phyloP scores from a whole-genome alignment of 2,329 filamentous ascomycete genomes.

The Epichloe sylvatica region DNA sequence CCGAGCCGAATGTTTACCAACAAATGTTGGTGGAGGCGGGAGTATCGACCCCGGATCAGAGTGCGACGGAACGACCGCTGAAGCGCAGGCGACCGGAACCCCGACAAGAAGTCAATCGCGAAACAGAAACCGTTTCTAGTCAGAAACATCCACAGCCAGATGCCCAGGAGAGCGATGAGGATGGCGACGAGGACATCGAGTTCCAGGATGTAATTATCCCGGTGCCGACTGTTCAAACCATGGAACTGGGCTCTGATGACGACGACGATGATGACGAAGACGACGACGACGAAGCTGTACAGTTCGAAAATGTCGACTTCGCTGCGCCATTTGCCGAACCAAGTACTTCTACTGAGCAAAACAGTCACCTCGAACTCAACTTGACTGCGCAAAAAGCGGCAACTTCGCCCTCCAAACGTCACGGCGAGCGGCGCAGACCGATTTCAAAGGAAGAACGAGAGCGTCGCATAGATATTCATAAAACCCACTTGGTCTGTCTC shows the following conservation, averaged over 20 bases:
- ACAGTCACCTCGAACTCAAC: slow-evolving; percentile 35
- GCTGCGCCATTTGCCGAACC: slow-evolving; percentile 14
- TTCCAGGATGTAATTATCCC: slow-evolving; percentile 39
- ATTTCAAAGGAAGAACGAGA: slow-evolving; percentile 40
- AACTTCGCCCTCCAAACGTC: slow-evolving; percentile 16
- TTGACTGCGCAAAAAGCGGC: slow-evolving; percentile 31
- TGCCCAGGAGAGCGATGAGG: slow-evolving; percentile 6
- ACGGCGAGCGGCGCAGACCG: slow-evolving; percentile 33
- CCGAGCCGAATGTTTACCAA: slow-evolving; percentile 28
- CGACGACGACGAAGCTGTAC: slow-evolving; percentile 24
- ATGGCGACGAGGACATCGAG: slow-evolving; percentile 29
- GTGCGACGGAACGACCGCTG: slow-evolving; percentile 24
- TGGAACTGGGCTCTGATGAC: slow-evolving; percentile 34
- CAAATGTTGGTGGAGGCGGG: slow-evolving; percentile 38
- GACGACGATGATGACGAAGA: slow-evolving; percentile 27
- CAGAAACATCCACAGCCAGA: not conserved
- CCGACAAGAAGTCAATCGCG: not conserved
- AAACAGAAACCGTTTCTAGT: not conserved
- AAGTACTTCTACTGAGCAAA: slow-evolving; percentile 11
- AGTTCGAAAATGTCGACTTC: slow-evolving; percentile 38
- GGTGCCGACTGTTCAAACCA: slow-evolving; percentile 34
- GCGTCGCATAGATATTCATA: slow-evolving; percentile 63
- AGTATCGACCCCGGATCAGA: slow-evolving; percentile 16
- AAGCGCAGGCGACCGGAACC: slow-evolving; percentile 22
- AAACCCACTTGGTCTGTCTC: slow-evolving; percentile 70